Conservation (phyloP, 768 basidiomycete genomes). For the Naematelia encephala region DNA sequence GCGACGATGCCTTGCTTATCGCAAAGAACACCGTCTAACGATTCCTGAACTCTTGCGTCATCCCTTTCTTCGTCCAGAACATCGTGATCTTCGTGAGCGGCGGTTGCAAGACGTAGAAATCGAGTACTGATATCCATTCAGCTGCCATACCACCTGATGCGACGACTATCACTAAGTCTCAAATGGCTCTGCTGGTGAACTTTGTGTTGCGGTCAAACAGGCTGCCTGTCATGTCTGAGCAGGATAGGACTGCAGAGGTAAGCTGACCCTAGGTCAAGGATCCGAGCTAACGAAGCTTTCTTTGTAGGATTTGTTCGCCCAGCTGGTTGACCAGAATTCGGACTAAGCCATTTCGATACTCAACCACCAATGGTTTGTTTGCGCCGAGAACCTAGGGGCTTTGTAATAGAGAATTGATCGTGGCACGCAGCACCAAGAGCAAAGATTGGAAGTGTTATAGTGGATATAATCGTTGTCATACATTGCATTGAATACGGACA, state of each 20-base stretch:
- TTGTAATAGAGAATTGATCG: too few species aligned
- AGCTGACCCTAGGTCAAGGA: conserved; percentile 4
- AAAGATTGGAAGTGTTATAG: neutral
- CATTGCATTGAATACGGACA: neutral
- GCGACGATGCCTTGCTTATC: conserved; percentile 72
- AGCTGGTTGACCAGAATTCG: conserved; percentile 38
- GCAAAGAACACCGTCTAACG: conserved; percentile 76
- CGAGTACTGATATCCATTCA: neutral
- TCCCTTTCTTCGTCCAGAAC: conserved; percentile 62
- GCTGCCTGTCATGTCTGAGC: conserved; percentile 14
- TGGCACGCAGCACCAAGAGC: too few species aligned
- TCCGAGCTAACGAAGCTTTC: conserved; percentile 15
- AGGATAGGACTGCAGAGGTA: conserved; percentile 29
- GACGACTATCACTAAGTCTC: conserved; percentile 34
- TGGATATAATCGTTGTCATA: neutral
- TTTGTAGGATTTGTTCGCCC: conserved; percentile 42
- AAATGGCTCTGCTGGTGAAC: conserved; percentile 41
- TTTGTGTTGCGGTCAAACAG: conserved; percentile 29
- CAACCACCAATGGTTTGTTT: too few species aligned
- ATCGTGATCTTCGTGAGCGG: conserved; percentile 1
- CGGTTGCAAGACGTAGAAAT: neutral
- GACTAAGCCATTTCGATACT: neutral
- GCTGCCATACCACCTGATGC: conserved; percentile 22
- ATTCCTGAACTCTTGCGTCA: conserved; percentile 83
- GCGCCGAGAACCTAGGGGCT: too few species aligned